Evolutionary conservation across 345 rosid species (phyloP).

Genomic region (Eucalyptus cloeziana): DNA sequence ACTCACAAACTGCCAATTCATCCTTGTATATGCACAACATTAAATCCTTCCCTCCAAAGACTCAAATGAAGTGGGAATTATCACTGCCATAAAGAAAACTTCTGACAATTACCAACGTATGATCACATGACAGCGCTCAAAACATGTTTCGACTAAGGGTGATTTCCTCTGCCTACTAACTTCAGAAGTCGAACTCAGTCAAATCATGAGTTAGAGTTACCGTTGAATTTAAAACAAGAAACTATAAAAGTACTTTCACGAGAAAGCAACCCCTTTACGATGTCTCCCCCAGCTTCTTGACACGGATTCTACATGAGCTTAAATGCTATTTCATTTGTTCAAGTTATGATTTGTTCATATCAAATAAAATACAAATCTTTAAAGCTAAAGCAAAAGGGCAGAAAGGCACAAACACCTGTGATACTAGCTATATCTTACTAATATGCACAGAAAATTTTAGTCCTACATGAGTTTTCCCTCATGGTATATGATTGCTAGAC

Average conservation of each 20-base stretch:
- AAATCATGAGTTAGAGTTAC: background rate
- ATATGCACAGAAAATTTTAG: background rate
- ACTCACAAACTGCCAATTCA: background rate
- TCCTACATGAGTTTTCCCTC: background rate
- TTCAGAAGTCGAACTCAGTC: background rate
- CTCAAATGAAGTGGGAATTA: background rate
- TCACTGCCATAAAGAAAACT: background rate
- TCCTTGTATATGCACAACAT: background rate
- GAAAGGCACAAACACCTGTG: background rate
- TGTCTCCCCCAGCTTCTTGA: background rate
- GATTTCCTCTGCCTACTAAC: background rate
- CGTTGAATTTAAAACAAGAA: background rate
- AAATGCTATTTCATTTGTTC: background rate
- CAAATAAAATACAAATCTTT: background rate
- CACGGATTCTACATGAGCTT: background rate
- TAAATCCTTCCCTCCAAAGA: background rate
- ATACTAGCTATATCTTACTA: background rate
- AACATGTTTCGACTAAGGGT: background rate
- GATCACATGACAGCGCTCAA: background rate
- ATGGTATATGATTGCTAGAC: background rate
- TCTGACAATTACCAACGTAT: background rate
- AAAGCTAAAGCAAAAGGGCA: background rate
- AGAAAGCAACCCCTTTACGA: background rate
- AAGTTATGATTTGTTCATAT: background rate
- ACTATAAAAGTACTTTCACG: background rate